Percentiles rank a stretch among this genome's conserved stretches.
Evolutionary conservation across 768 basidiomycete species (phyloP).

Genomic region (Russula foetens): DNA sequence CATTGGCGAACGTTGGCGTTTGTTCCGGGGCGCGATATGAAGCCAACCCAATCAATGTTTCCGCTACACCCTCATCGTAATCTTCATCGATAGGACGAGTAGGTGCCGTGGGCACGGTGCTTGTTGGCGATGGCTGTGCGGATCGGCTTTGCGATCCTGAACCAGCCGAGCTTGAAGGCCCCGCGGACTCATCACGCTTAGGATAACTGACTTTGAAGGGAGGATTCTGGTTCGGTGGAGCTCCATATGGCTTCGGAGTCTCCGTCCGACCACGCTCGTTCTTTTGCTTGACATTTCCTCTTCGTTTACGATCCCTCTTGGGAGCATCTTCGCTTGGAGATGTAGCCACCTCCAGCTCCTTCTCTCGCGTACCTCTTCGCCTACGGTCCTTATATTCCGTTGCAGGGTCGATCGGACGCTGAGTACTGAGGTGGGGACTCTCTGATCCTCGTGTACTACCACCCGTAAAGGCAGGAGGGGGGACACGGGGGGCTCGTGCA

Average conservation of each 20-base stretch:
- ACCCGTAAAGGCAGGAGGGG: slow-evolving; percentile 26
- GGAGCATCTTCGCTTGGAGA: slow-evolving; percentile 29
- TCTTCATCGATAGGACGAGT: slow-evolving; percentile 79
- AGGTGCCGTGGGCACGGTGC: slow-evolving; percentile 49
- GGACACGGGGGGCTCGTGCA: slow-evolving; percentile 19
- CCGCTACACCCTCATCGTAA: slow-evolving; percentile 89
- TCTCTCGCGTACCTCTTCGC: slow-evolving; percentile 24
- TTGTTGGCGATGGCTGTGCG: slow-evolving; percentile 65
- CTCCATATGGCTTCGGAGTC: slow-evolving; percentile 34
- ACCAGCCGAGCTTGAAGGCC: slow-evolving; percentile 56
- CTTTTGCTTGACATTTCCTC: slow-evolving; percentile 33
- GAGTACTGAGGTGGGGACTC: slow-evolving; percentile 36
- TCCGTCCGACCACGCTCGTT: slow-evolving; percentile 40
- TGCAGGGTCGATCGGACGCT: slow-evolving; percentile 30
- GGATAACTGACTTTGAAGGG: slow-evolving; percentile 22
- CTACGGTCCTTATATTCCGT: slow-evolving; percentile 40
- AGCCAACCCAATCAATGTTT: slow-evolving; percentile 66
- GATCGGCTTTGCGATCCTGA: slow-evolving; percentile 46
- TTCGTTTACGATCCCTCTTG: slow-evolving; percentile 53
- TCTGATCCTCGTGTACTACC: slow-evolving; percentile 48
- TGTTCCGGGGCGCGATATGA: slow-evolving; percentile 23
- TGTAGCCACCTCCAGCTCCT: slow-evolving; percentile 15
- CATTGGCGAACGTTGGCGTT: slow-evolving; percentile 16
- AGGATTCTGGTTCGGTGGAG: slow-evolving; percentile 17
- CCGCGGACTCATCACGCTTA: slow-evolving; percentile 44